Conservation (phyloP, 2,329 filamentous ascomycete species). For the Camillea tinctor region DNA sequence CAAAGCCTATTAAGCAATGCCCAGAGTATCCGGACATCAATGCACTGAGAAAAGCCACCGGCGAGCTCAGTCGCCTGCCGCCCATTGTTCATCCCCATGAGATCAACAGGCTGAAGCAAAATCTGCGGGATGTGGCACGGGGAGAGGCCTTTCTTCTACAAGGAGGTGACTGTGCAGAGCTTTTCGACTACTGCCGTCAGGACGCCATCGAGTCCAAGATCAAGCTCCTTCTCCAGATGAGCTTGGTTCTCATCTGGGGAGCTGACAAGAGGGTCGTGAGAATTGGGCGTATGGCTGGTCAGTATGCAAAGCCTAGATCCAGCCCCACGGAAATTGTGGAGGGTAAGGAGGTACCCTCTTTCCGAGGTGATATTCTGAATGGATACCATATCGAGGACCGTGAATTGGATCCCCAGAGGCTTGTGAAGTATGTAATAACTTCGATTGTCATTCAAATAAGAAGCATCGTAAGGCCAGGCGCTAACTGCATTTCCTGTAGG, state of each 20-base stretch:
- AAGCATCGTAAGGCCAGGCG: background rate
- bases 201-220: conserved; percentile 92
- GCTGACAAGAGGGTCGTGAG: conserved; percentile 78
- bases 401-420: conserved; percentile 75
- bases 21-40: conserved; percentile 65
- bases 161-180: conserved; percentile 94
- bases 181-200: conserved; percentile 94
- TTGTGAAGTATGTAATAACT: conserved; percentile 62
- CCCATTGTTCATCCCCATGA: conserved; percentile 78
- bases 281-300: conserved; percentile 93
- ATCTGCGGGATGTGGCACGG: conserved; percentile 79
- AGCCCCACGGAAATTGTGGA: conserved; percentile 81
- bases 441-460: background rate
- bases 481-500: conserved; percentile 38
- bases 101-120: conserved; percentile 76
- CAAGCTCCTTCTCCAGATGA: conserved; percentile 96
- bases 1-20: conserved; percentile 76
- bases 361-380: conserved; percentile 94
- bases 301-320: conserved; percentile 94
- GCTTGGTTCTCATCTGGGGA: conserved; percentile 90
- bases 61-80: conserved; percentile 67
- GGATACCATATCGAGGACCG: conserved; percentile 76
- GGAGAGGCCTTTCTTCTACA: conserved; percentile 93
- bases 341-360: conserved; percentile 80
- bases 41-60: conserved; percentile 58